Base-by-base conservation (phyloP, 805 yeast genomes). In the Kodamaea kaohsiungensis region DNA sequence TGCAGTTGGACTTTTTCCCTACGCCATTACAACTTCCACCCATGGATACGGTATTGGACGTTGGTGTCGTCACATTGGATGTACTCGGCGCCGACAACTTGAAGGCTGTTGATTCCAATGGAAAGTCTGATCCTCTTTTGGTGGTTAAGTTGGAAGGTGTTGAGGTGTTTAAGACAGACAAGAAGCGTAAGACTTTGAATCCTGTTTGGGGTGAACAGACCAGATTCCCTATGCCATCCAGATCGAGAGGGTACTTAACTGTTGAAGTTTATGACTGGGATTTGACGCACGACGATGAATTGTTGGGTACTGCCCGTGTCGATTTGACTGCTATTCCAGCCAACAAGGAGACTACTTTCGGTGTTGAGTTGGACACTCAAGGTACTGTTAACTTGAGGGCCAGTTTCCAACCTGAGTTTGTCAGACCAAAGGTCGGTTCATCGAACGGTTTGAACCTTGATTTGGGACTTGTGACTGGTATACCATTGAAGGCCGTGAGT, bases 201-300 rank as follows among this genome's bases (percentile, higher is more conserved):
- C 96, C 96, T 15, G 79, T 77, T 9, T 91, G 95, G 92, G 86
- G 89, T 65, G 95, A 89, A 61, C 68, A 73, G 7, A 73, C 82
- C 19, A 77, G 76, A 3, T 69, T 90, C 59, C 85, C 88, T 3
- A 68, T 88, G 54, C 77, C 81, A 38, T 87, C 95, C 0, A 82
- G 90, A 67, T 72, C 84, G 1, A 79, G 88, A 64, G 73, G 81
- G 22, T 61, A 71, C 15, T 65, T 87, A 27, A 57, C 68, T 35
- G 60, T 86, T 19, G 79, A 78, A 46, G 83, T 86, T 15, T 81
- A 71, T 62, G 95, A 89, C 68, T 89, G 93, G 93, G 95, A 89
- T 69, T 77, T 87, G 65, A 81, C 91, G 19, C 92, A 89, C 58
- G 81, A 78, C 50, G 83, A 86, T 68, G 88, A 84, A 58, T 65